Percentiles rank a stretch among this genome's conserved stretches.
phyloP scores from a whole-genome alignment of 176 grass and related monocot genomes.

The Rhynchospora pubera region DNA sequence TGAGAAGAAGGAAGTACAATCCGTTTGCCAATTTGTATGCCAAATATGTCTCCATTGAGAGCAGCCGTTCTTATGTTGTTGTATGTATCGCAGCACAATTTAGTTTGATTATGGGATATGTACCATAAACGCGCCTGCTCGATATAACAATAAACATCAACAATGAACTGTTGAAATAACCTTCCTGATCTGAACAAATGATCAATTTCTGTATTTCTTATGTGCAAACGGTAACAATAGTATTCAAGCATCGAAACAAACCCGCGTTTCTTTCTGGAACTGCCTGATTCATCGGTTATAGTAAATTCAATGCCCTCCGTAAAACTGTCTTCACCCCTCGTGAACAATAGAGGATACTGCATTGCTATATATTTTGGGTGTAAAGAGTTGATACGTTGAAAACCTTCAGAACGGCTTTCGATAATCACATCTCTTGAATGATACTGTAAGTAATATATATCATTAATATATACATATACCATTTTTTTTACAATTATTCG shows the following conservation, averaged over 20 bases:
- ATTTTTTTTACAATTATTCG: too few species aligned
- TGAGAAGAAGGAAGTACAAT: slow-evolving; percentile 24
- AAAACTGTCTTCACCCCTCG: too few species aligned
- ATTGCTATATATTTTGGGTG: too few species aligned
- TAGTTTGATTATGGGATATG: slow-evolving; percentile 13
- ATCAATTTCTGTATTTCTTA: not conserved
- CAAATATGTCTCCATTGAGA: too few species aligned
- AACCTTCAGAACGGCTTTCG: not conserved
- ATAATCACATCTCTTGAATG: slow-evolving; percentile 29
- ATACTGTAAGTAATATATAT: too few species aligned
- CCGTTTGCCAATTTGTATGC: slow-evolving; percentile 11
- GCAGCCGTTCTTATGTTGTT: not conserved
- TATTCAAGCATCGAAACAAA: slow-evolving; percentile 22
- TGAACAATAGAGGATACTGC: too few species aligned
- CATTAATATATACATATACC: too few species aligned
- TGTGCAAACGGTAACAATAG: slow-evolving; percentile 8
- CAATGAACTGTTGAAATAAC: slow-evolving; percentile 10
- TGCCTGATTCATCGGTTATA: not conserved
- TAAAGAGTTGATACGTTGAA: not conserved
- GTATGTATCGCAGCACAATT: slow-evolving; percentile 11
- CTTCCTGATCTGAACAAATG: not conserved
- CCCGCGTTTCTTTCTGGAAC: not conserved
- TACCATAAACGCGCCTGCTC: slow-evolving; percentile 1
- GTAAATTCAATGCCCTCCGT: too few species aligned
- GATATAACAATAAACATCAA: slow-evolving; percentile 4